phyloP scores from a whole-genome alignment of 495 filamentous ascomycete species.

The Aspergillus bridgeri region DNA sequence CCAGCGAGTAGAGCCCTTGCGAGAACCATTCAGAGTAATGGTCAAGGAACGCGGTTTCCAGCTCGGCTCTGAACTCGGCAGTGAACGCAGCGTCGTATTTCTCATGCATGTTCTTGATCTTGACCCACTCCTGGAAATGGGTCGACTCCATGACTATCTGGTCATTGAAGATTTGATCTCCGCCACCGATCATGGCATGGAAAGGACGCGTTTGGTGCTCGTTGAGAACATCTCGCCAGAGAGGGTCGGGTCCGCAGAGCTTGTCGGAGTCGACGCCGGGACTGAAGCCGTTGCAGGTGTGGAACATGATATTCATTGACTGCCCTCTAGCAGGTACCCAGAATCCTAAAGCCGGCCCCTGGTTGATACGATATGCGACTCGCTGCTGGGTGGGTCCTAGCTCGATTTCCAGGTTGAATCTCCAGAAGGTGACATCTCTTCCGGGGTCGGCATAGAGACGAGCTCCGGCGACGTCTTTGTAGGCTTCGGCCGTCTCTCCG shows the following conservation, averaged over 20 bases:
- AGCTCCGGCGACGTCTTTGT: slow-evolving; percentile 74
- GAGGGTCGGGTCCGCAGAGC: slow-evolving; percentile 87
- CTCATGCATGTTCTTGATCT: slow-evolving; percentile 72
- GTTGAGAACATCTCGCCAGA: slow-evolving; percentile 95
- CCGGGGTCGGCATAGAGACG: slow-evolving; percentile 81
- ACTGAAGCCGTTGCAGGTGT: slow-evolving; percentile 96
- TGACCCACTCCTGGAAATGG: slow-evolving; percentile 77
- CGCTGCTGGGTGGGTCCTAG: slow-evolving; percentile 70
- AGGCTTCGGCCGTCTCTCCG: slow-evolving; percentile 71
- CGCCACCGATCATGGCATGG: slow-evolving; percentile 97
- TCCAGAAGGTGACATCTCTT: slow-evolving; percentile 90
- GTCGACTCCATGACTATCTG: slow-evolving; percentile 66
- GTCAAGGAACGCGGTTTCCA: slow-evolving; percentile 83
- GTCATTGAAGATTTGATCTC: slow-evolving; percentile 97
- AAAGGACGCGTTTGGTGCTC: slow-evolving; percentile 89
- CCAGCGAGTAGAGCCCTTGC: slow-evolving; percentile 88
- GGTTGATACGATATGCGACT: slow-evolving; percentile 94
- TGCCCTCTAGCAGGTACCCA: slow-evolving; percentile 88
- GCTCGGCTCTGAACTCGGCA: slow-evolving; percentile 72
- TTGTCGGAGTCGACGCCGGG: slow-evolving; percentile 69
- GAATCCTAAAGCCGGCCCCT: slow-evolving; percentile 82
- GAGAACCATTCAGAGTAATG: slow-evolving; percentile 91
- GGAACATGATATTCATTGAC: slow-evolving; percentile 97
- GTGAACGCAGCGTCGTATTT: slow-evolving; percentile 75
- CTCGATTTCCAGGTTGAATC: slow-evolving; percentile 91